Base-by-base conservation (phyloP, 2,329 filamentous ascomycete genomes). In the Leptosphaerulina australis region DNA sequence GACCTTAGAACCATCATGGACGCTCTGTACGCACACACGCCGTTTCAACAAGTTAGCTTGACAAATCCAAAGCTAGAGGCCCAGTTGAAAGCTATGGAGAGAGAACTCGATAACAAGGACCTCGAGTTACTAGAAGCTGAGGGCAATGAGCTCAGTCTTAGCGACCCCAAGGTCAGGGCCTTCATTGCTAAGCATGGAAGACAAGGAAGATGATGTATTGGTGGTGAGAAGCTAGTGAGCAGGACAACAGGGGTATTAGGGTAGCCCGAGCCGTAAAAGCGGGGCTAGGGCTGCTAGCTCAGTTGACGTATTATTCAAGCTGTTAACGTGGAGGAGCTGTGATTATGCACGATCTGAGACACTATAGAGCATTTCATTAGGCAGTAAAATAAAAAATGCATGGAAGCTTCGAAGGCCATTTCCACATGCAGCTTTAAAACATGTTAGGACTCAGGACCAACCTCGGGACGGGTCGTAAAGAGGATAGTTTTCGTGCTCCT, bases 1-100 rank as follows among this genome's bases (percentile, higher is more conserved):
- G 70, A 76, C 24, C 22, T 73, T 35, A 63, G 69, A n/a, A 67
- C 64, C 21, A 60, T 79, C 29, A 43, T 74, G 15, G 56, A 62
- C 14, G 71, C 70, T 4, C 54, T 78, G 22, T 75, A 73, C 53
- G 64, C 65, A n/a, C 68, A 76, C 31, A 69, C 67, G 4, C 58
- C 63, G 12, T 74, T 68, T 50, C 55, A 62, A 33, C 48, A 59
- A 18, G 60, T 72, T 24, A 54, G 56, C 33, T 46, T 72, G 45
- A 59, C 55, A 0, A 53, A 67, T 34, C 30, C 57, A 10, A 58
- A 56, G 25, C 31, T 71, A 29, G 67, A 74, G 22, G 58, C 55
- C 4, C 59, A 64, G 18, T 15, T 78, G 46, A 69, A 69, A 20
- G 53, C 52, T 11, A 60, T 77, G 52, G 75, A 77, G 50, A 49